Conservation (phyloP, 371 early-diverging fungal species). For the Entomophthora muscae region DNA sequence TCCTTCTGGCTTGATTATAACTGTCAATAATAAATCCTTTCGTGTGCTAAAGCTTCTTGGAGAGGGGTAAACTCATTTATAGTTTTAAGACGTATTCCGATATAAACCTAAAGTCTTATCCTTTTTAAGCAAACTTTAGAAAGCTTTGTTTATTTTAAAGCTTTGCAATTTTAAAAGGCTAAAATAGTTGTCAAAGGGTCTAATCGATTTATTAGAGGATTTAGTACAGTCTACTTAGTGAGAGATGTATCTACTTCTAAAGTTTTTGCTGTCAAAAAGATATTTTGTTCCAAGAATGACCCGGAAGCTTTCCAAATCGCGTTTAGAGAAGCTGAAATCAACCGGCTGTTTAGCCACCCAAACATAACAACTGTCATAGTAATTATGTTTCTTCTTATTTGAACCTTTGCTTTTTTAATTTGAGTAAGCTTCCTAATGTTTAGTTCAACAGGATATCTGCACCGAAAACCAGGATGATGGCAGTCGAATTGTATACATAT, state of each 20-base stretch:
- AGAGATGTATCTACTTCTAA: conserved; percentile 30
- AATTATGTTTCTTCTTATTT: too few species aligned
- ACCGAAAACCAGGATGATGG: conserved; percentile 34
- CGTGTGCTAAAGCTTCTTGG: conserved; percentile 32
- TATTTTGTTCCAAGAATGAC: conserved; percentile 39
- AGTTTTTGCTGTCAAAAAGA: conserved; percentile 45
- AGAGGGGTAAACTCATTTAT: conserved; percentile 31
- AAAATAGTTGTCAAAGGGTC: background rate
- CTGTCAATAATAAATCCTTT: conserved; percentile 4
- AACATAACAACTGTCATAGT: conserved; percentile 49
- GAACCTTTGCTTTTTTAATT: too few species aligned
- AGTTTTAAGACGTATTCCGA: background rate
- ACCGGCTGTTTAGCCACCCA: conserved; percentile 36
- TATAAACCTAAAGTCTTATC: background rate
- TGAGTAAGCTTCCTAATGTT: background rate
- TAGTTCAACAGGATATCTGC: conserved; percentile 30
- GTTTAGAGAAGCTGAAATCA: conserved; percentile 43
- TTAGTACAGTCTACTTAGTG: conserved; percentile 53
- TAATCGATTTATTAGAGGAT: conserved; percentile 31
- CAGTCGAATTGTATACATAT: conserved; percentile 40
- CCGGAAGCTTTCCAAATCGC: conserved; percentile 32
- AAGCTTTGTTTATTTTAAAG: background rate
- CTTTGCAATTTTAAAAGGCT: background rate
- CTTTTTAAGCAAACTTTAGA: background rate
- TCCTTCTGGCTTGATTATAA: background rate